A percentile compares a stretch with the other conserved stretches of the same genome.
phyloP scores from a whole-genome alignment of 495 filamentous ascomycete species.

The Neurospora tetraspora region DNA sequence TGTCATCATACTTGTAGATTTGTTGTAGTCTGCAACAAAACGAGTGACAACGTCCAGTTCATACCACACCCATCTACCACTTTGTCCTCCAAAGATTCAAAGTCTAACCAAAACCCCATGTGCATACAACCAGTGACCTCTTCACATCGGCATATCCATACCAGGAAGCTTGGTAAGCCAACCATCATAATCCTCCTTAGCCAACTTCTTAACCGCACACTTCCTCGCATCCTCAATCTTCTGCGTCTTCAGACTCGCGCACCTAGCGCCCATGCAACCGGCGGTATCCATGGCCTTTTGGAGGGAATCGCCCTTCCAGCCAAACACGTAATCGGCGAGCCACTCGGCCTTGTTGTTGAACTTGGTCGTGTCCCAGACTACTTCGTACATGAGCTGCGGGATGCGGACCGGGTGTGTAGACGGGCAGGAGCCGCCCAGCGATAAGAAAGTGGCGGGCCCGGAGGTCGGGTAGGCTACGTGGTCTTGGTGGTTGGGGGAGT shows the following conservation, averaged over 20 bases:
- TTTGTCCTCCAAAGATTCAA: neutral
- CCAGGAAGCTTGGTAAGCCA: constrained; percentile 22
- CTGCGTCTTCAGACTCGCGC: constrained; percentile 31
- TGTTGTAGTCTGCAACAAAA: neutral
- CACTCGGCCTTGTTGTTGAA: constrained; percentile 36
- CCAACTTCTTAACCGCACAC: constrained; percentile 30
- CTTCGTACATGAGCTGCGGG: constrained; percentile 43
- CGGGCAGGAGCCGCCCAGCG: constrained; percentile 35
- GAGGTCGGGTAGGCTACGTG: constrained; percentile 36
- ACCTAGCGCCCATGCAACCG: constrained; percentile 32
- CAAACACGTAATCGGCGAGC: constrained; percentile 44
- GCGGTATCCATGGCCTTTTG: constrained; percentile 40
- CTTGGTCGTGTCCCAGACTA: constrained; percentile 40
- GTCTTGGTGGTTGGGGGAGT: constrained; percentile 43
- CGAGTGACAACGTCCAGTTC: neutral
- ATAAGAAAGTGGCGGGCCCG: constrained; percentile 36
- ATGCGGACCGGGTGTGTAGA: constrained; percentile 38
- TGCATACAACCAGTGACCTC: neutral
- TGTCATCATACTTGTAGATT: neutral
- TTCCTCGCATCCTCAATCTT: constrained; percentile 17
- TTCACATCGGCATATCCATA: constrained; percentile 12
- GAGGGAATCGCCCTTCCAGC: constrained; percentile 37
- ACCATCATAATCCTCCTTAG: constrained; percentile 32
- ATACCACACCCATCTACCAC: neutral
- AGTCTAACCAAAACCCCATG: neutral